Evolutionary conservation across 176 grass and related monocot genomes (phyloP), one percentile per base, ranked within the genome.

Genomic region (Raddia distichophylla): DNA sequence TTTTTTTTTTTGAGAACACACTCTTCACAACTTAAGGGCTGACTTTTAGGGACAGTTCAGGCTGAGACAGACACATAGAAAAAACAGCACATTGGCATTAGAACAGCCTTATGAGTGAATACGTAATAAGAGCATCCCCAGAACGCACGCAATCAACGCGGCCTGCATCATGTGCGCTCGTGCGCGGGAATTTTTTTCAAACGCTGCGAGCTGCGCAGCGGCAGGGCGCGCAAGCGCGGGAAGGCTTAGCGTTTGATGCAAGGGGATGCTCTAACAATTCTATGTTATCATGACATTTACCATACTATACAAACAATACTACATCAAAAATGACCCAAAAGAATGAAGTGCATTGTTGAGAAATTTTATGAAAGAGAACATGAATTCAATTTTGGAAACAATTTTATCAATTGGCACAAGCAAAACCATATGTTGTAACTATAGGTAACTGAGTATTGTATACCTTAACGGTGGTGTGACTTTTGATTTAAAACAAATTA

Each of bases 21-120:
- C 49, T 27, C n/a, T 74, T 73, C 32, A 9, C 22, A 18, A 69
- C 61, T 76, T 70, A 81, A 74, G 18, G 54, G 58, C 16, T 60
- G 69, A 75, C 40, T 55, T 27, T 27, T 27, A 27, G 27, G 27
- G 27, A 27, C 27, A 27, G 27, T 27, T 62, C 3, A 6, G 37
- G 15, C 37, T 69, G 44, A 80, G 20, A 73, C 57, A 65, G 7
- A 6, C 80, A 69, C 16, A 17, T 77, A 8, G 15, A 2, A 46
- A 73, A 75, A 3, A 79, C 19, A 54, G 63, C 54, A 32, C 13
- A 73, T 69, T 46, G 5, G 42, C 42, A 85, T 55, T 75, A 43
- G 18, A 71, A 69, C 43, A 60, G 46, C 8, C 35, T 20, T 52
- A 18, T 44, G n/a, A 2, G 2, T 44, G 48, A 64, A 55, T n/a